Percentiles rank a stretch among this genome's conserved stretches.
phyloP scores from a whole-genome alignment of 192 early-diverging fungal species.

The Umbelopsis sp. region DNA sequence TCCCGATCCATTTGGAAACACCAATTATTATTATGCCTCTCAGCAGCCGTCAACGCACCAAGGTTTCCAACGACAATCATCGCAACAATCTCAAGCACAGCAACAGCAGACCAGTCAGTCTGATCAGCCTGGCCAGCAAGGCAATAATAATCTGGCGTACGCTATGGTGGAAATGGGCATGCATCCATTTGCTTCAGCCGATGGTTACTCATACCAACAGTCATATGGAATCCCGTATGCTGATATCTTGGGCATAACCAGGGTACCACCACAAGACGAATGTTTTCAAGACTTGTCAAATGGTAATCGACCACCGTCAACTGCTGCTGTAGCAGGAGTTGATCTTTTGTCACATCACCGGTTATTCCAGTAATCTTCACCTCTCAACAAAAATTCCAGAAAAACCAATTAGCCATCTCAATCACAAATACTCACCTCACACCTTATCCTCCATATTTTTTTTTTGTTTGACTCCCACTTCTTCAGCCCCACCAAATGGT shows the following conservation, averaged over 20 bases:
- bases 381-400: neutral
- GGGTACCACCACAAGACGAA: constrained; percentile 14
- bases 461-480: neutral
- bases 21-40: constrained; percentile 4
- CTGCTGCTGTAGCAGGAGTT: constrained; percentile 17
- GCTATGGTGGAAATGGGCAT: constrained; percentile 20
- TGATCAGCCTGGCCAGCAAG: constrained; percentile 6
- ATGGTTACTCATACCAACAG: neutral
- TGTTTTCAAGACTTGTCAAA: constrained; percentile 12
- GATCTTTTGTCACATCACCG: constrained; percentile 18
- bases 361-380: neutral
- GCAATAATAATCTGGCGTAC: constrained; percentile 14
- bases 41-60: constrained; percentile 18
- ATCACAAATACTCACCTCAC: neutral
- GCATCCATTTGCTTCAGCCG: constrained; percentile 14
- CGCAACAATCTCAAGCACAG: neutral
- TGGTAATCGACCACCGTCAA: constrained; percentile 3
- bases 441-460: neutral
- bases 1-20: constrained; percentile 21
- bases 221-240: constrained; percentile 8
- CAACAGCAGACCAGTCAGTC: constrained; percentile 1
- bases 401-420: neutral
- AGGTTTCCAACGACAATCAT: neutral
- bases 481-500: neutral
- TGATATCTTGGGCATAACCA: constrained; percentile 11